A percentile compares a stretch with the other conserved stretches of the same genome.
phyloP scores from a whole-genome alignment of 208 protist genomes.

The Leishmania lainsoni region DNA sequence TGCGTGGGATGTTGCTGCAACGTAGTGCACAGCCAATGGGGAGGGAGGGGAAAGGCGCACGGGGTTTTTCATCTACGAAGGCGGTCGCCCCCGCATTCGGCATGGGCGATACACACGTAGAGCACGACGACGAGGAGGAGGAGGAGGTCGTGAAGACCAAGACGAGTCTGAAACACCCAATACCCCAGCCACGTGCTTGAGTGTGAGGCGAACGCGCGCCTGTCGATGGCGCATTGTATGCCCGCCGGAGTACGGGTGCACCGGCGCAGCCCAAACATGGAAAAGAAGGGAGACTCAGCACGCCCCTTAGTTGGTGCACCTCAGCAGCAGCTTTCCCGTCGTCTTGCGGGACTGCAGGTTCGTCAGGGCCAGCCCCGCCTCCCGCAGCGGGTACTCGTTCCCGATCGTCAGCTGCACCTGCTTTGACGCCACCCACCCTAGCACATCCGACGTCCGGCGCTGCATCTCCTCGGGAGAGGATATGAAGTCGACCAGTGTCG shows the following conservation, averaged over 20 bases:
- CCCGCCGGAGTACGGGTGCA: too few relatives aligned
- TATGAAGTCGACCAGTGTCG: constrained; percentile 72
- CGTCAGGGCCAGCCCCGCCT: constrained; percentile 65
- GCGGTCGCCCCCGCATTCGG: too few relatives aligned
- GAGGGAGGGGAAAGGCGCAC: background rate
- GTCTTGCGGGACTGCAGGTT: constrained; percentile 50
- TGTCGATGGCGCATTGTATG: background rate
- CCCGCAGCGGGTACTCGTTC: constrained; percentile 46
- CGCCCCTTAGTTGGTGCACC: constrained; percentile 20
- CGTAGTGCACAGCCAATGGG: background rate
- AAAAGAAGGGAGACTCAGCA: background rate
- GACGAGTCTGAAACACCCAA: background rate
- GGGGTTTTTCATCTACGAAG: too few relatives aligned
- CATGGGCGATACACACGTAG: too few relatives aligned
- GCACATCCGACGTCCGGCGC: constrained; percentile 61
- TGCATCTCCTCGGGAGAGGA: constrained; percentile 38
- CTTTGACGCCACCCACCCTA: constrained; percentile 52
- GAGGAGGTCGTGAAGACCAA: background rate
- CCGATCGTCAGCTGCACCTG: constrained; percentile 56
- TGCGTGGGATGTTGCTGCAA: background rate
- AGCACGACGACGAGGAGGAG: background rate
- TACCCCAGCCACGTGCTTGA: background rate
- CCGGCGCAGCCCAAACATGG: too few relatives aligned
- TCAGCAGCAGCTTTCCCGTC: constrained; percentile 56
- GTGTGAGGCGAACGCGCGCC: background rate